Base-by-base conservation (phyloP, 179 eudicot genomes). In the Patellifolia procumbens region DNA sequence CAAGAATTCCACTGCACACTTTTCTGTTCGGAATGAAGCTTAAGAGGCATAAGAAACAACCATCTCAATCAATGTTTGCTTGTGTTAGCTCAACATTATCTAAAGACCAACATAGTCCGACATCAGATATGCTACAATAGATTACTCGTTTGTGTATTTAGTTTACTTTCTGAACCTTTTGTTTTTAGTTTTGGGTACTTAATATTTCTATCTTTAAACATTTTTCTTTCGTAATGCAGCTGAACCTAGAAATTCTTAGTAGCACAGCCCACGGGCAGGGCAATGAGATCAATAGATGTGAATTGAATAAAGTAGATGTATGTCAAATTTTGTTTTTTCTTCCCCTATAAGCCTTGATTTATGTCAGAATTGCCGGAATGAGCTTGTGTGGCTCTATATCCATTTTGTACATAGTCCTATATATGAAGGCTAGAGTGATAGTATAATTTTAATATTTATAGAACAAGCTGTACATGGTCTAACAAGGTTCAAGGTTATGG, bases 21-120 rank as follows among this genome's bases (percentile, higher is more conserved):
- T 88, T 93, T 79, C 74, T 93, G 74, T 93, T 91, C 58, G 94
- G 97, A 29, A 89, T 81, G 52, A 87, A 86, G 86, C 73, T 91
- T 51, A 91, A 74, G 83, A 91, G 83, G 84, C 89, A 83, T 71
- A 92, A 72, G 77, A 71, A 72, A 72, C 39, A 66, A 39, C 82
- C 66, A 43, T 49, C 81, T 16, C 76, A 80, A 37, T 83, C 93
- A 51, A 34, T 91, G 24, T 85, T 90, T 76, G 79, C 83, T 9
- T 88, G 94, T 82, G 83, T 88, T 68, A 87, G 46, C 73, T 86
- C 91, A n/a, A 49, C 86, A 49, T 7, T 86, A 53, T 86, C 81
- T 11, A 85, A 81, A 76, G 90, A 85, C 19, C 74, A 68, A 49
- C 85, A 85, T 72, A 82, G 84, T 78, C 34, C 83, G 32, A 26